These are phyloP conservation scores for Mortierella antarctica DNA, from an alignment of 192 early-diverging fungal species.

Conservation along the genomic window DNA sequence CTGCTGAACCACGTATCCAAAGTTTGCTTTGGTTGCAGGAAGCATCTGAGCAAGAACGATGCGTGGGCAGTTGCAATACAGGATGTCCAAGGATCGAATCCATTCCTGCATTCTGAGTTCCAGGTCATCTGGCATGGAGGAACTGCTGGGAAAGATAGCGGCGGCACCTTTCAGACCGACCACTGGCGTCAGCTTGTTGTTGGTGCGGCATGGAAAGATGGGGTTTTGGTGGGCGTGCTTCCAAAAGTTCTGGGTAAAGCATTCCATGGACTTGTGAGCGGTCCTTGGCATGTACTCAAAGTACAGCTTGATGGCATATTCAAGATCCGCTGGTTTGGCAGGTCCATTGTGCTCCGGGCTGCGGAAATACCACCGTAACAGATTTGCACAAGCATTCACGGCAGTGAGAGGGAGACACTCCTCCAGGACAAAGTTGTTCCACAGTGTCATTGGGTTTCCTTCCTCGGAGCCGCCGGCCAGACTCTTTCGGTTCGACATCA, in stretches of 20 bases:
- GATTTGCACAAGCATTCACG: background rate
- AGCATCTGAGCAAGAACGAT: no score
- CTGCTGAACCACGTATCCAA: background rate
- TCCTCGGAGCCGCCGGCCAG: slow-evolving; percentile 14
- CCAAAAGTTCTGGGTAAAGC: background rate
- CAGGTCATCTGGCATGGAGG: background rate
- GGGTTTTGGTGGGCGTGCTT: background rate
- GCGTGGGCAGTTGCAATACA: slow-evolving; percentile 2
- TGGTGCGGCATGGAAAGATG: background rate
- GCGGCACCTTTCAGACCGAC: background rate
- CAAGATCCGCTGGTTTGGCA: background rate
- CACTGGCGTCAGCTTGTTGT: background rate
- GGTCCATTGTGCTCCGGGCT: background rate
- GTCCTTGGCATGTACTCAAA: slow-evolving; percentile 10
- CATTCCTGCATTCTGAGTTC: background rate
- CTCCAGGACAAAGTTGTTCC: slow-evolving; percentile 18
- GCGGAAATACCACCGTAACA: background rate
- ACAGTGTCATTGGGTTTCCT: background rate
- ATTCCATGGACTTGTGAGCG: background rate
- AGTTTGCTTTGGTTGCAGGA: no score
- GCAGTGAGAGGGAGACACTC: slow-evolving; percentile 6
- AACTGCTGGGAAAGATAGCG: background rate
- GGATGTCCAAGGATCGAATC: background rate
- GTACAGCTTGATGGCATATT: background rate
- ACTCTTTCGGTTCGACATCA: slow-evolving; percentile 36